Evolutionary conservation across 2,329 filamentous ascomycete species (phyloP).

Genomic region (Talaromyces funiculosus): DNA sequence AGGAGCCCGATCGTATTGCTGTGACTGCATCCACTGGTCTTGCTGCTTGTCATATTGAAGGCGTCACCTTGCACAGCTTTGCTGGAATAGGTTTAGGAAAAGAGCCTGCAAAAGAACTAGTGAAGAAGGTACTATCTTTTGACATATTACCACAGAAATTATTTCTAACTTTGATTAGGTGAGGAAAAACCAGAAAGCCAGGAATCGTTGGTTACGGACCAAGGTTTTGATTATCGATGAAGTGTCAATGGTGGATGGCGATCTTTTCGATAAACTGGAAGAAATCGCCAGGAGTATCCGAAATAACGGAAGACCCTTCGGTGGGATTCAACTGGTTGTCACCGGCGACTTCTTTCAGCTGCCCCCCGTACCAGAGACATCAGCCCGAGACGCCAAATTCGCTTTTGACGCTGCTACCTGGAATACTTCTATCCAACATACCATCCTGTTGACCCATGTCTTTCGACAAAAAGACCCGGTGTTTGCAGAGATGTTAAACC

Average conservation of each 20-base stretch:
- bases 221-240: conserved; percentile 90
- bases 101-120: conserved; percentile 69
- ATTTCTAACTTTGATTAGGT: conserved; percentile 46
- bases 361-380: conserved; percentile 77
- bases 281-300: conserved; percentile 77
- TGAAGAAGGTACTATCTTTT: conserved; percentile 60
- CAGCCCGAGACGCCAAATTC: conserved; percentile 70
- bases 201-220: conserved; percentile 79
- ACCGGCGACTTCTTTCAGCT: conserved; percentile 98
- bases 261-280: conserved; percentile 93
- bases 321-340: conserved; percentile 90
- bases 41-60: conserved; percentile 93
- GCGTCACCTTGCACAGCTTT: conserved; percentile 93
- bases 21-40: conserved; percentile 94
- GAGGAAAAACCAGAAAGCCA: conserved; percentile 78
- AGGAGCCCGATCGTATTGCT: conserved; percentile 77
- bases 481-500: conserved; percentile 93
- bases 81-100: conserved; percentile 93
- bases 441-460: conserved; percentile 88
- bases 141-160: not conserved
- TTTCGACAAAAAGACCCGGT: conserved; percentile 90
- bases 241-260: conserved; percentile 96
- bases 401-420: conserved; percentile 89
- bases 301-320: conserved; percentile 88
- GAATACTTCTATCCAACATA: conserved; percentile 89